Percentiles rank a stretch among this genome's conserved stretches.
Conservation (phyloP, 148 eudicot species). For the Spergularia marina region DNA sequence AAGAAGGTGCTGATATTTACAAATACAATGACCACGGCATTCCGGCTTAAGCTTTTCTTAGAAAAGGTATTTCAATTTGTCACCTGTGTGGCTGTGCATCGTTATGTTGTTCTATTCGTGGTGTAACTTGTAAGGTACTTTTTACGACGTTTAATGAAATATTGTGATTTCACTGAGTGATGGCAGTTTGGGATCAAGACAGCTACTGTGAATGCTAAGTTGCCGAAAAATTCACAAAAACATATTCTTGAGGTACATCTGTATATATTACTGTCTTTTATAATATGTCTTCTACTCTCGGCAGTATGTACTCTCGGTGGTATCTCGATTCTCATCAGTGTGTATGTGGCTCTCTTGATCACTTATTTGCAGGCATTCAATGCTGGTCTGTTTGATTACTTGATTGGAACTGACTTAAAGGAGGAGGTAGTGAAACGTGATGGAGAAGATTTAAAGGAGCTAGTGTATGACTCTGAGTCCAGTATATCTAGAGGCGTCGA, state of each 20-base stretch:
- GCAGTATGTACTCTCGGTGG: background rate
- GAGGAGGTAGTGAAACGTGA: constrained; percentile 51
- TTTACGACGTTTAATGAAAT: background rate
- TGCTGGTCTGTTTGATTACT: constrained; percentile 92
- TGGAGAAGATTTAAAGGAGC: constrained; percentile 44
- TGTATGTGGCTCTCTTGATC: background rate
- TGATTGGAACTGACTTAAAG: constrained; percentile 75
- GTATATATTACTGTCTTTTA: background rate
- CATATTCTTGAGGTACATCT: constrained; percentile 83
- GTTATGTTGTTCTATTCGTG: no score
- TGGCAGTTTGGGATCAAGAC: constrained; percentile 84
- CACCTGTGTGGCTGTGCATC: no score
- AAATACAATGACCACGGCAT: constrained; percentile 80
- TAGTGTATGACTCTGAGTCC: constrained; percentile 75
- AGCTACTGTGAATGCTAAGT: constrained; percentile 88
- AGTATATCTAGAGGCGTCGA: constrained; percentile 96
- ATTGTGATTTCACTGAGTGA: background rate
- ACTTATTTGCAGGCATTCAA: constrained; percentile 63
- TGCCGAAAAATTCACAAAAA: constrained; percentile 91
- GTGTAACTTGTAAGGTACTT: background rate
- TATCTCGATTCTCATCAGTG: constrained; percentile 6
- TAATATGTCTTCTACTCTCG: background rate
- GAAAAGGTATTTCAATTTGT: constrained; percentile 54
- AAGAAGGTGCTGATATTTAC: constrained; percentile 82
- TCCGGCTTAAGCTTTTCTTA: constrained; percentile 70